Evolutionary conservation across 345 rosid species (phyloP).

Genomic region (Sonneratia alba): DNA sequence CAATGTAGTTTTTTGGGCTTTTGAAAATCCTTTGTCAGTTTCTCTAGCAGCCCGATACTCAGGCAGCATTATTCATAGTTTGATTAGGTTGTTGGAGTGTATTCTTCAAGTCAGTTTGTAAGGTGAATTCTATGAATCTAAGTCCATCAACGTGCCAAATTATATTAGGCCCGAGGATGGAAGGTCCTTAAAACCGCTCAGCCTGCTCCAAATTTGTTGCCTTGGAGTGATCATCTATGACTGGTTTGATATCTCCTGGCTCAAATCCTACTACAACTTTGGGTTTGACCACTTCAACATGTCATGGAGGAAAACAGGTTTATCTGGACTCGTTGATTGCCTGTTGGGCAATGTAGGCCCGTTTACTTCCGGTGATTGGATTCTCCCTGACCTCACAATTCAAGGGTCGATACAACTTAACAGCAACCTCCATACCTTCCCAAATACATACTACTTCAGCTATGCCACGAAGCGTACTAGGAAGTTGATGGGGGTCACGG

Average conservation of each 20-base stretch:
- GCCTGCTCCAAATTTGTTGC: conserved; percentile 73
- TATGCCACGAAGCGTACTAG: conserved; percentile 79
- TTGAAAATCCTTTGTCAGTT: not conserved
- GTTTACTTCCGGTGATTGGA: conserved; percentile 80
- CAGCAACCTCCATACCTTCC: conserved; percentile 50
- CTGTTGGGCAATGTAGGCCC: conserved; percentile 80
- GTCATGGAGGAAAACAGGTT: conserved; percentile 64
- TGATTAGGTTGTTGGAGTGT: not conserved
- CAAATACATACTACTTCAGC: conserved; percentile 77
- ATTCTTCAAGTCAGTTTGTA: not conserved
- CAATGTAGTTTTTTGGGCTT: not conserved
- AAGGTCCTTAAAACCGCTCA: conserved; percentile 48
- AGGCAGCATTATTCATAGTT: not conserved
- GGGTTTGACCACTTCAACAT: conserved; percentile 91
- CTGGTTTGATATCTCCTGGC: conserved; percentile 85
- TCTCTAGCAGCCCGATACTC: not conserved
- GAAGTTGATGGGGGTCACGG: conserved; percentile 50
- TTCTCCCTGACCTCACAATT: conserved; percentile 88
- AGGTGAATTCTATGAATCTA: not conserved
- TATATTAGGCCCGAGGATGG: conserved; percentile 78
- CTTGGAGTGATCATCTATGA: conserved; percentile 79
- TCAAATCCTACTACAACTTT: conserved; percentile 77
- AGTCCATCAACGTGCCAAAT: not conserved
- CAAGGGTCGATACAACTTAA: conserved; percentile 70
- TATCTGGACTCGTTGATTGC: conserved; percentile 58